Evolutionary conservation across 140 eudicot species (phyloP), one percentile per base, ranked within the genome.

Genomic region (Ambrosia hybrid): DNA sequence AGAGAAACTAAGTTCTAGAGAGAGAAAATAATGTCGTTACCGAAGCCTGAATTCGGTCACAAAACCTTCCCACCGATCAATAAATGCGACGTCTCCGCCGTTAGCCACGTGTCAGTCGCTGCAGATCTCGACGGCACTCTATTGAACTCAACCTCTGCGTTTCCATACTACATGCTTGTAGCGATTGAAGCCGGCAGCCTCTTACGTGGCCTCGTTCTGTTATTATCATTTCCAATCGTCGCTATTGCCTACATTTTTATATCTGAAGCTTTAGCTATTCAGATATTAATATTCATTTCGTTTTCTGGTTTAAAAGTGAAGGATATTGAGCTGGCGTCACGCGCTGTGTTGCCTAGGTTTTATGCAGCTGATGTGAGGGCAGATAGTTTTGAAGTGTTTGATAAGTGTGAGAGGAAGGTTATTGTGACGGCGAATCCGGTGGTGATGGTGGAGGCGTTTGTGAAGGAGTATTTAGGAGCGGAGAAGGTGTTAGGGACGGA

Each of bases 51-150:
- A 73, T 37, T 58, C 3, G 61, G 67, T 38, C 36, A 52, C 34
- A 51, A 82, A 67, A 46, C 68, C 49, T 95, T 88, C 67, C 92
- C 91, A 2, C 77, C 90, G 49, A 82, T 95, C 46, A 68, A 74
- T 11, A 75, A 82, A 78, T 91, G 97, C 78, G 89, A 86, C 58
- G 67, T 68, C 74, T 85, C 95, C 84, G 68, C 75, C 84, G 60
- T 73, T 6, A 60, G 11, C 34, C 89, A 79, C 86, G 74, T 70
- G 39, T 88, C 99, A 0, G 83, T 95, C n/a, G 99, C 99, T 46
- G 99, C 99, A 37, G 99, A 95, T 77, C 90, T 95, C 43, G 96
- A 95, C 81, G 99, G 99, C 17, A 95, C 99, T n/a, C 91, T 95
- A 62, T 73, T 95, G 13, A 87, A 80, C 57, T 73, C 87, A 21